Evolutionary conservation across 768 basidiomycete species (phyloP), one percentile per base, ranked within the genome.

Genomic region (Lactifluus piperatus): DNA sequence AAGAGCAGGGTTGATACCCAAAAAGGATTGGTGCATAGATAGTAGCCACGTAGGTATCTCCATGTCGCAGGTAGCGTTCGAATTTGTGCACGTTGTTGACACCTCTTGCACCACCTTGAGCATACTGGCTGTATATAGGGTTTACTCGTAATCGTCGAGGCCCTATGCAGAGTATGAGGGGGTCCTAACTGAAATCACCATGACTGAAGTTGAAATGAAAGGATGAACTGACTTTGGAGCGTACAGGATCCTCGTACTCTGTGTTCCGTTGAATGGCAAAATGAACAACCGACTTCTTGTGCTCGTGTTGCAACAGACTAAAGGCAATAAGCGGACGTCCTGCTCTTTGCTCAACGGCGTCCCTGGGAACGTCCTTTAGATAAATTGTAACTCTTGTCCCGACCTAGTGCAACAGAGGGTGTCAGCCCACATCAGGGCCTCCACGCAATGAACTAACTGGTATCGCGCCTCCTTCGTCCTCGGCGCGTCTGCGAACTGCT

Each of bases 61-160:
- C 90, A 66, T 91, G 91, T 43, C 88, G 82, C 29, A 97, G 77
- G 72, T 84, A 99, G 32, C 90, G 83, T 73, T 97, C 92, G 55
- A 88, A 94, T 68, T 97, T 99, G 78, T 98, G 94, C 2, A 97
- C 93, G 66, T 98, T 97, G 77, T 99, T 99, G 44, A 84, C 78
- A 11, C 94, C 93, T 70, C 86, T 90, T 16, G 89, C 91, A 18
- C 93, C 93, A 13, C 93, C 94, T 7, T 85, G 81, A 3, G 88
- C 85, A 66, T 94, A 92, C 67, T 97, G 93, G 64, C 93, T 94
- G 74, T 89, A 99, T 32, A 94, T 72, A 0, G 97, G 97, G 63
- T 86, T 90, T 43, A 94, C 84, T 20, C 77, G 78, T 64, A 97
- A 77, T 44, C 94, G 82, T 45, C 94, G 83, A 11, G 93, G 89